Conservation (phyloP, 2,329 filamentous ascomycete genomes). For the Aspergillus pseudonomiae region DNA sequence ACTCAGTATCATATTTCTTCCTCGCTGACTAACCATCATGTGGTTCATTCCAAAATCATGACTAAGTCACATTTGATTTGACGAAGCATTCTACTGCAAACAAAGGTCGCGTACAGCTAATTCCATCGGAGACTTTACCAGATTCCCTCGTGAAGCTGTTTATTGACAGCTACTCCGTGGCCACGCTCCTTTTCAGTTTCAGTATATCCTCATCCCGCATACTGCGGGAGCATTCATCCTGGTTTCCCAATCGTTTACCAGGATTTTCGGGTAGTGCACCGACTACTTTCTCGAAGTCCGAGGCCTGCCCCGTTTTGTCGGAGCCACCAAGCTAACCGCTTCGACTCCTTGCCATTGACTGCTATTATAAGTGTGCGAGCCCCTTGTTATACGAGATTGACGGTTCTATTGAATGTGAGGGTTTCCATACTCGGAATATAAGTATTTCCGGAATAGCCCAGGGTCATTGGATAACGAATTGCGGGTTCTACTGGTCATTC, state of each 20-base stretch:
- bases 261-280: neutral
- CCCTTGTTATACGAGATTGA: neutral
- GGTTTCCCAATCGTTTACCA: neutral
- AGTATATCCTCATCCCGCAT: neutral
- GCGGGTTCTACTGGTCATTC: neutral
- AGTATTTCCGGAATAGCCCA: neutral
- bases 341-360: neutral
- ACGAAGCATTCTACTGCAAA: constrained; percentile 10
- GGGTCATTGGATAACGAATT: neutral
- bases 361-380: neutral
- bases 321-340: neutral
- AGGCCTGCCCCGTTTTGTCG: neutral
- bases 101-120: constrained; percentile 2
- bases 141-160: neutral
- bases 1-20: neutral
- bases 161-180: neutral
- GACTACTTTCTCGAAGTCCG: neutral
- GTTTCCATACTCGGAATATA: neutral
- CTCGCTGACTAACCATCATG: neutral
- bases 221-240: too few relatives aligned
- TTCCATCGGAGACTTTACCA: neutral
- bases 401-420: neutral
- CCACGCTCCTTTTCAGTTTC: neutral
- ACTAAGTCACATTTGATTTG: neutral
- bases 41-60: constrained; percentile 7